Base-by-base conservation (phyloP, 768 basidiomycete genomes). In the Exsudoporus frostii region DNA sequence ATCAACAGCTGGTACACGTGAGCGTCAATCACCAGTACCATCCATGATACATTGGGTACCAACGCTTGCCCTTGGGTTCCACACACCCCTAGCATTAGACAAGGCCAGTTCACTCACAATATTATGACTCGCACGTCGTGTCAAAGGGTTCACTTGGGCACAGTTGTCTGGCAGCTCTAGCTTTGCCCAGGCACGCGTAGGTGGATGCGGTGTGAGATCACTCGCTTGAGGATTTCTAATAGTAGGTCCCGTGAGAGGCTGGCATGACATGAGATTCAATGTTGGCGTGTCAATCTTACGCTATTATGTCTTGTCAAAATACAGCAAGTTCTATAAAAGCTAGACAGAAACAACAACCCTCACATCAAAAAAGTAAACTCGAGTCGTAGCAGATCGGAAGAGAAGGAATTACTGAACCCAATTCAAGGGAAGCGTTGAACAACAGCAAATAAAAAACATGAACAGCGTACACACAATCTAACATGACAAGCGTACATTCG, bases 401-500 rank as follows among this genome's bases (percentile, higher is more conserved):
- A 33, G 1, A 24, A 50, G 25, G n/a, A 30, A 47, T 34, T 50
- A 55, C 51, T 8, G 54, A 45, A 10, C 34, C 37, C 25, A 40
- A 47, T 44, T 53, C 25, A 32, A 7, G 11, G 3, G 48, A 32
- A 30, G n/a, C n/a, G 17, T 47, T 7, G 24, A 59, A 60, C 55
- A 63, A n/a, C 50, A 46, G 10, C 37, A 29, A 38, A 55, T 40
- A 62, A 22, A 19, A 55, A 52, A 32, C 52, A 50, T 1, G 25
- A 45, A 47, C 13, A 56, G 40, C 44, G 19, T 65, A 62, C 60
- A 63, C 37, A 61, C 50, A 55, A 10, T 50, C 25, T 27, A 52
- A 44, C 32, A 53, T 34, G 37, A 65, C 55, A 51, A 57, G 42
- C 47, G 32, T 63, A 65, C 61, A 66, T 45, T 65, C 29, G 22